Percentiles rank a stretch among this genome's conserved stretches.
phyloP scores from a whole-genome alignment of 164 flowering plant species.

The Cinnamomum micranthum region DNA sequence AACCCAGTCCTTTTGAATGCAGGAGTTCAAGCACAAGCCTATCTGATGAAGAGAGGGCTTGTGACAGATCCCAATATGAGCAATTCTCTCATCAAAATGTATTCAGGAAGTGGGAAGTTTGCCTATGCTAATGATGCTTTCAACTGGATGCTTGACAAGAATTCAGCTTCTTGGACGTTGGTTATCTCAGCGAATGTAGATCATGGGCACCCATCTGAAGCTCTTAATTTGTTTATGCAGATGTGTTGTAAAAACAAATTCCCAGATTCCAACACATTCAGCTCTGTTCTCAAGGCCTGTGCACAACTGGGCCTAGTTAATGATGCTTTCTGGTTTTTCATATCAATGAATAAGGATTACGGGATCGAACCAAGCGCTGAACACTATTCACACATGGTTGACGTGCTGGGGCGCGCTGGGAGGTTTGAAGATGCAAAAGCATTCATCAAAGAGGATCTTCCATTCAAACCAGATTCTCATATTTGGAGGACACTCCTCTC shows the following conservation, averaged over 20 bases:
- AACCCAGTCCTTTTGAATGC: conserved; percentile 21
- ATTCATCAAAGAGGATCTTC: conserved; percentile 19
- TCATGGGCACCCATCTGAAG: conserved; percentile 30
- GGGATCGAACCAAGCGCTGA: conserved; percentile 28
- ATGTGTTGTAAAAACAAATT: conserved; percentile 17
- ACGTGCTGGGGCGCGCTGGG: conserved; percentile 33
- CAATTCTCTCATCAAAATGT: conserved; percentile 34
- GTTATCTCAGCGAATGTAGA: conserved; percentile 27
- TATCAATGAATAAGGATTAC: conserved; percentile 22
- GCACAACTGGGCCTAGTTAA: conserved; percentile 24
- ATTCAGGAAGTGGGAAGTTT: conserved; percentile 27
- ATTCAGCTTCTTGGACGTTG: conserved; percentile 23
- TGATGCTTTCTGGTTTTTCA: conserved; percentile 23
- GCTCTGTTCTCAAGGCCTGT: conserved; percentile 25
- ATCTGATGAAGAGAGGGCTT: conserved; percentile 29
- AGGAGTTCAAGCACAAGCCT: conserved; percentile 22
- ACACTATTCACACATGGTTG: conserved; percentile 28
- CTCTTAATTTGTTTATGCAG: conserved; percentile 24
- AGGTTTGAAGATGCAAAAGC: conserved; percentile 30
- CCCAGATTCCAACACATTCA: conserved; percentile 17
- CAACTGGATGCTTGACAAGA: conserved; percentile 16
- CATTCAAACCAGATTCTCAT: conserved; percentile 17
- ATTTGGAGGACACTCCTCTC: conserved; percentile 35
- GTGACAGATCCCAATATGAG: conserved; percentile 18
- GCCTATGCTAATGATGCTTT: conserved; percentile 24